Percentiles rank a stretch among this genome's conserved stretches.
Conservation (phyloP, 1,284 basidiomycete species). For the Anthracocystis setariae region DNA sequence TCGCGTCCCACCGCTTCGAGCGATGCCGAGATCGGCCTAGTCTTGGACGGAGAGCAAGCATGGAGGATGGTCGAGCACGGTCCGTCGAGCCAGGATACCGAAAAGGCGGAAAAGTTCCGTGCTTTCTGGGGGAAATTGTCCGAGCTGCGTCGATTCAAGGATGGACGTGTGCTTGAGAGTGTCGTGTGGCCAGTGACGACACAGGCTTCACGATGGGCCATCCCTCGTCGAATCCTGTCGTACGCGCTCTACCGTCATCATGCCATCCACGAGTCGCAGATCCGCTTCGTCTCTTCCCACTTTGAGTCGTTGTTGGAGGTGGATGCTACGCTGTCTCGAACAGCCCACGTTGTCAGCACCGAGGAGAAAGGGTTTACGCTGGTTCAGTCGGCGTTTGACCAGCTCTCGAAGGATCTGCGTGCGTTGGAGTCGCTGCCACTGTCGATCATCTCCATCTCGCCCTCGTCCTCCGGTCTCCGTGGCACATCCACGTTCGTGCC, state of each 20-base stretch:
- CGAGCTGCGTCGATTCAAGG: constrained; percentile 95
- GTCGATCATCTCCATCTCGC: constrained; percentile 77
- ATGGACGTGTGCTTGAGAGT: constrained; percentile 89
- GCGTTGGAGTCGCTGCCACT: constrained; percentile 80
- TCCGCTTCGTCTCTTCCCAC: constrained; percentile 72
- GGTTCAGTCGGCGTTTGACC: constrained; percentile 82
- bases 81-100: constrained; percentile 71
- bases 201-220: constrained; percentile 72
- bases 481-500: constrained; percentile 82
- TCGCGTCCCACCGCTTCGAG: constrained; percentile 27
- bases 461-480: constrained; percentile 77
- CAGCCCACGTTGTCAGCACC: constrained; percentile 67
- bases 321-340: constrained; percentile 49
- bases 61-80: constrained; percentile 66
- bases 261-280: constrained; percentile 71
- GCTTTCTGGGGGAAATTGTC: constrained; percentile 91
- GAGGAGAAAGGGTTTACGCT: constrained; percentile 74
- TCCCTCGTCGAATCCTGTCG: constrained; percentile 79
- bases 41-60: constrained; percentile 58
- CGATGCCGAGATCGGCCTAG: constrained; percentile 53
- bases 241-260: constrained; percentile 83
- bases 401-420: constrained; percentile 80
- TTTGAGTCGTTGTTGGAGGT: constrained; percentile 76
- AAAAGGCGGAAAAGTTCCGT: constrained; percentile 75
- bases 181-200: constrained; percentile 80